Percentiles rank a stretch among this genome's conserved stretches.
phyloP scores from a whole-genome alignment of 352 stramenopile species.

The Phytopythium helicoides region DNA sequence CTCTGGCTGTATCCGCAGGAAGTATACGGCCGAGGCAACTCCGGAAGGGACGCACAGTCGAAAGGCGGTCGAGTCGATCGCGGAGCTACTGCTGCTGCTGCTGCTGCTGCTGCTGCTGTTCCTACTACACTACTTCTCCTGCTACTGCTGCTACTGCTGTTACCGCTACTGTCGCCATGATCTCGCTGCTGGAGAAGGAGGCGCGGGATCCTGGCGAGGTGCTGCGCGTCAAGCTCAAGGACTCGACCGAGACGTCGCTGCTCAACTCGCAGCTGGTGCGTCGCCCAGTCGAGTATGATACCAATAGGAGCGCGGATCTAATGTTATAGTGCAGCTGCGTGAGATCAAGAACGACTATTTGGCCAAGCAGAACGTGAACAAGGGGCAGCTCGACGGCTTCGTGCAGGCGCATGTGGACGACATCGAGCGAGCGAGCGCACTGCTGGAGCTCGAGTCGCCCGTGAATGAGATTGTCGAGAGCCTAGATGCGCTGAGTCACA shows the following conservation, averaged over 20 bases:
- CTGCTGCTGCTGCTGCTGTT: neutral
- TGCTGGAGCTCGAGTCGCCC: constrained; percentile 70
- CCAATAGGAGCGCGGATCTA: neutral
- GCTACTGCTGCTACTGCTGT: neutral
- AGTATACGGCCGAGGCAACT: no score
- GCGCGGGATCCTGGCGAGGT: constrained; percentile 81
- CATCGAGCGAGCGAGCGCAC: constrained; percentile 71
- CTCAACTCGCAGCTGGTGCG: constrained; percentile 77
- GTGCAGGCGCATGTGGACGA: constrained; percentile 81
- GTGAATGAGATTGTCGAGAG: constrained; percentile 63
- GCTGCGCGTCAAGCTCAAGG: constrained; percentile 78
- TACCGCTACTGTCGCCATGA: constrained; percentile 30
- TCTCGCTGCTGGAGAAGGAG: constrained; percentile 83
- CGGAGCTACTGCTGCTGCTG: neutral
- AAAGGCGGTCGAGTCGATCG: constrained; percentile 1
- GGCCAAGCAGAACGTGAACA: constrained; percentile 69
- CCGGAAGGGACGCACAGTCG: constrained; percentile 1
- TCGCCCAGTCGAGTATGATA: neutral
- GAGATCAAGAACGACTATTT: constrained; percentile 86
- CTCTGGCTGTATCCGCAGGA: neutral
- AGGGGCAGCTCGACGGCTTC: constrained; percentile 66
- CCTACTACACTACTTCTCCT: no score
- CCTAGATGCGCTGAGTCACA: constrained; percentile 48
- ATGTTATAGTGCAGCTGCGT: constrained; percentile 37
- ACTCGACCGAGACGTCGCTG: constrained; percentile 76